Conservation (phyloP, 306 rosid genomes). For the Rosa chinensis region DNA sequence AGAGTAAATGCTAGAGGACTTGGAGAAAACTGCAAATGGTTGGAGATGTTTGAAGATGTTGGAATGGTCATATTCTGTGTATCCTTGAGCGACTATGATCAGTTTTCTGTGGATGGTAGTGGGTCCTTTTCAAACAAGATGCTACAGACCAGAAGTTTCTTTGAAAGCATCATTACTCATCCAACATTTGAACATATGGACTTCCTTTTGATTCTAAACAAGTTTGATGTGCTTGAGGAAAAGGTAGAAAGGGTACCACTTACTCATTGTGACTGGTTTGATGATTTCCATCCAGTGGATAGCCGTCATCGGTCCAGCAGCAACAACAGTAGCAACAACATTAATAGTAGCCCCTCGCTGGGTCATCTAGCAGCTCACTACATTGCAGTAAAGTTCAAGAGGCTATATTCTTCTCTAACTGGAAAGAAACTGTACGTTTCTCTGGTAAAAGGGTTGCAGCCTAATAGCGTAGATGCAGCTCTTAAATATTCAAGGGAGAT, state of each 20-base stretch:
- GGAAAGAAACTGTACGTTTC: constrained; percentile 81
- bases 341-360: constrained; percentile 63
- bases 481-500: constrained; percentile 89
- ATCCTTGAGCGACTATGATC: constrained; percentile 86
- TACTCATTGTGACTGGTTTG: constrained; percentile 77
- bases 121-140: constrained; percentile 75
- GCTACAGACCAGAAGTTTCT: constrained; percentile 70
- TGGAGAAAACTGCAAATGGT: constrained; percentile 98
- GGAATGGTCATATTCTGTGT: constrained; percentile 90
- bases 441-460: constrained; percentile 71
- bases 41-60: constrained; percentile 97
- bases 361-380: constrained; percentile 71
- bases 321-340: constrained; percentile 54
- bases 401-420: constrained; percentile 70
- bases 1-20: constrained; percentile 51
- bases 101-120: constrained; percentile 55
- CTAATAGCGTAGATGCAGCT: constrained; percentile 71
- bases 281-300: constrained; percentile 71
- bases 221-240: constrained; percentile 75
- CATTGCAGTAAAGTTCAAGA: constrained; percentile 87
- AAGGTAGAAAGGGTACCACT: constrained; percentile 69
- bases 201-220: constrained; percentile 86
- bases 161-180: constrained; percentile 78
- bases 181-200: constrained; percentile 88
- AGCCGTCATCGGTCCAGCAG: constrained; percentile 53